phyloP scores from a whole-genome alignment of 2,329 filamentous ascomycete genomes.

The Phaeophleospora eucalypticola region DNA sequence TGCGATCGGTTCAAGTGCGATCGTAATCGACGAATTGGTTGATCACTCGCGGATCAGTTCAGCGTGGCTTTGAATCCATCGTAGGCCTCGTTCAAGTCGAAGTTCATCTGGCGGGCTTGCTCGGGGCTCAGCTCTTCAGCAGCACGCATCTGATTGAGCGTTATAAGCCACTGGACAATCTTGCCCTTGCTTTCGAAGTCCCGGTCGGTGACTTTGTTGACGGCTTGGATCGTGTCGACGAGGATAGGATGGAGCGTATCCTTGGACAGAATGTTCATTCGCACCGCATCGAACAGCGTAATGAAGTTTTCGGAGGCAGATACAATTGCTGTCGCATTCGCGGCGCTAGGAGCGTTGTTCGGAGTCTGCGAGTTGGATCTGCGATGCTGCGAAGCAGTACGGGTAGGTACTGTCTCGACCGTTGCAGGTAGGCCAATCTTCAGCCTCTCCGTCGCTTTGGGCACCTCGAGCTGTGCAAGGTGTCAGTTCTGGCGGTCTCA shows the following conservation, averaged over 20 bases:
- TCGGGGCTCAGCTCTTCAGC: conserved; percentile 85
- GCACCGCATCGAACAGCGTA: conserved; percentile 91
- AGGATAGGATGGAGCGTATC: conserved; percentile 93
- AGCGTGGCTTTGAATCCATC: conserved; percentile 85
- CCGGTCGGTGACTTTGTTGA: conserved; percentile 92
- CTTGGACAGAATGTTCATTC: conserved; percentile 87
- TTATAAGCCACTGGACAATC: conserved; percentile 98
- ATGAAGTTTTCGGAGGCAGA: conserved; percentile 98
- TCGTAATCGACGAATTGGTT: too few relatives aligned
- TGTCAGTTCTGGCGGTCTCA: conserved; percentile 5
- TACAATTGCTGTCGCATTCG: conserved; percentile 57
- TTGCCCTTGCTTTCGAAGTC: conserved; percentile 95
- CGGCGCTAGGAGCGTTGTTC: conserved; percentile 19
- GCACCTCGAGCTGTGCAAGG: conserved; percentile 73
- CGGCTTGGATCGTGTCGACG: conserved; percentile 92
- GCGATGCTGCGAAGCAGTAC: conserved; percentile 15
- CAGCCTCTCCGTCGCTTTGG: conserved; percentile 86
- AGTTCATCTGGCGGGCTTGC: conserved; percentile 80
- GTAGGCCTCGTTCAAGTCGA: conserved; percentile 93
- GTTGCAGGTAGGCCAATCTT: conserved; percentile 91
- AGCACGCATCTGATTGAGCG: conserved; percentile 95
- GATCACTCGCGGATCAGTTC: too few relatives aligned
- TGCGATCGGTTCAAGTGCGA: too few relatives aligned
- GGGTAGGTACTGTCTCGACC: conserved; percentile 56
- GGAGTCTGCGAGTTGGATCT: conserved; percentile 16